Evolutionary conservation across 257 asterid species (phyloP).

Genomic region (Paraleonurus japonicus): DNA sequence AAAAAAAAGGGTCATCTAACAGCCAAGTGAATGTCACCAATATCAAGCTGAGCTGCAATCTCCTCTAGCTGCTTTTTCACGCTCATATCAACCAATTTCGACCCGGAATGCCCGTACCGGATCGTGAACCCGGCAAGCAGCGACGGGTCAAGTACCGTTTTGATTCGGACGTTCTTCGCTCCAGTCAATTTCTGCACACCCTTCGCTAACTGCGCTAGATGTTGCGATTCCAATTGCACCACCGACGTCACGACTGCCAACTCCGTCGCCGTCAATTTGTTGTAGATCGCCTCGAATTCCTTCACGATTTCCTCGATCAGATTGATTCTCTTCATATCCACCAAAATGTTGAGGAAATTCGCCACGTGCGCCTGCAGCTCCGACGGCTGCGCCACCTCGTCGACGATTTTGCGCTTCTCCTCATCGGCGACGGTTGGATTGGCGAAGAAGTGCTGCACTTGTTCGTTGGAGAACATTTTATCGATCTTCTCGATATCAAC

Average conservation of each 20-base stretch:
- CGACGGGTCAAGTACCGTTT: constrained; percentile 62
- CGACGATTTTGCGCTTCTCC: constrained; percentile 46
- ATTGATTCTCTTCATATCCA: constrained; percentile 70
- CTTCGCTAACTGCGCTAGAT: constrained; percentile 77
- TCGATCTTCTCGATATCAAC: constrained; percentile 66
- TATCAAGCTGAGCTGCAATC: constrained; percentile 64
- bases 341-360: constrained; percentile 63
- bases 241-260: constrained; percentile 74
- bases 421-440: constrained; percentile 48
- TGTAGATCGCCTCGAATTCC: constrained; percentile 65
- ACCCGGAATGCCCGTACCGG: constrained; percentile 66
- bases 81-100: constrained; percentile 85
- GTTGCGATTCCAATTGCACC: constrained; percentile 71
- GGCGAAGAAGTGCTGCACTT: constrained; percentile 45
- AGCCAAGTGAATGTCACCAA: constrained; percentile 72
- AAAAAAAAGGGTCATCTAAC: constrained; percentile 25
- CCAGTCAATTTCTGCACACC: constrained; percentile 74
- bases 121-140: constrained; percentile 88
- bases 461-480: constrained; percentile 50
- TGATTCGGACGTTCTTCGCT: constrained; percentile 68
- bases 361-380: constrained; percentile 64
- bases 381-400: constrained; percentile 47
- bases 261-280: constrained; percentile 59
- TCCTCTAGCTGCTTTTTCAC: constrained; percentile 90
- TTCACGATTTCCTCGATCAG: constrained; percentile 53